phyloP scores from a whole-genome alignment of 2,329 filamentous ascomycete species.

The Cryoendolithus antarcticus region DNA sequence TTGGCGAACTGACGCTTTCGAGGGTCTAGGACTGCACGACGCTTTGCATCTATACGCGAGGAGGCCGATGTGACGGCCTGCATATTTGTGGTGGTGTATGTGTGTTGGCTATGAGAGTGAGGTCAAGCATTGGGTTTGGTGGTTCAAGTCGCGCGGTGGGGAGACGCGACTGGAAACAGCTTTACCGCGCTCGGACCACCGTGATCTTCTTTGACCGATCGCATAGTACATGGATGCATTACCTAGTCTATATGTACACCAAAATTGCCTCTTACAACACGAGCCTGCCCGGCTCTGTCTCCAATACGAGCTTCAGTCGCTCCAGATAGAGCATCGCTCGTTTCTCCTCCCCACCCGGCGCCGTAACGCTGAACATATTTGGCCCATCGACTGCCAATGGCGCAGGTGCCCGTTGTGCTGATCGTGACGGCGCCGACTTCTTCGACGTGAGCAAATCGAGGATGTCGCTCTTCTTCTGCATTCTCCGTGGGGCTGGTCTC shows the following conservation, averaged over 20 bases:
- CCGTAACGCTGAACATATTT: constrained; percentile 73
- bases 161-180: no score
- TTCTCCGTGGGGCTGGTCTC: constrained; percentile 17
- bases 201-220: no score
- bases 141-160: no score
- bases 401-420: constrained; percentile 10
- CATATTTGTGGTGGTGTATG: no score
- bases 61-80: background rate
- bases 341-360: constrained; percentile 68
- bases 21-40: constrained; percentile 62
- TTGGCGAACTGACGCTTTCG: constrained; percentile 80
- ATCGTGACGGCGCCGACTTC: constrained; percentile 22
- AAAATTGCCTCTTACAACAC: constrained; percentile 34
- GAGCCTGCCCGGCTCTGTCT: constrained; percentile 65
- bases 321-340: constrained; percentile 72
- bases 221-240: no score
- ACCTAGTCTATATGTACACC: background rate
- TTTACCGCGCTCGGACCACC: no score
- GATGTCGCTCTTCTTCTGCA: constrained; percentile 53
- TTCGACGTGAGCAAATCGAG: constrained; percentile 62
- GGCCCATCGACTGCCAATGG: constrained; percentile 34
- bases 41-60: constrained; percentile 48
- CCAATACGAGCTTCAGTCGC: constrained; percentile 71
- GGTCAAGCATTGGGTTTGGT: no score
- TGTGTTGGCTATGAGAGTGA: no score